Base-by-base conservation (phyloP, 1,284 basidiomycete genomes). In the Entoloma clypeatum region DNA sequence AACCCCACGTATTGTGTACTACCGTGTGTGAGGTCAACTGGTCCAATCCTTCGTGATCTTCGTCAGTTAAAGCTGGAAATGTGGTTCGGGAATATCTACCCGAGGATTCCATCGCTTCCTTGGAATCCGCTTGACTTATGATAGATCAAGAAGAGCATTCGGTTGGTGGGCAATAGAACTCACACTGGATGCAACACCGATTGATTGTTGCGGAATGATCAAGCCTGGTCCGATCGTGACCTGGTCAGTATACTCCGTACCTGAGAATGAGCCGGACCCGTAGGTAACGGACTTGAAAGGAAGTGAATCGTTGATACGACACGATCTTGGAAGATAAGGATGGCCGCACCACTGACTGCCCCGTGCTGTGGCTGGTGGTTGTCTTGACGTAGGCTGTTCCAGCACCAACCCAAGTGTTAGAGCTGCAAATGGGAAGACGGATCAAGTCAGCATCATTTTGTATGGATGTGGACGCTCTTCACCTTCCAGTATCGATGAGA, bases 81-180 rank as follows among this genome's bases (percentile, higher is more conserved):
- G 6, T 8, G 4, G 9, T 5, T 18, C 14, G 8, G 22, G 11
- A 40, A 21, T 14, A 14, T 41, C 36, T 55, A 69, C 71, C 78
- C 79, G 24, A 82, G 56, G 45, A 81, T 79, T 18, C 72, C 72
- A 54, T 81, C 71, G 10, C 69, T 61, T 31, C 68, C 71, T 0
- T 45, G 34, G 43, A 70, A 67, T 4, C 66, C 65, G 11, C 21
- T 21, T 1, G 64, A 58, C 63, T 61, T 21, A 28, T 10, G 16
- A 16, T 22, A 26, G 14, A 18, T 11, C 21, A 4, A 19, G 26
- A 25, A 10, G 10, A 36, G 18, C 19, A 9, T 21, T 7, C 10
- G 7, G 22, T 18, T 25, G n/a, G 21, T 10, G 26, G 9, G 6
- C 5, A n/a, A 36, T 16, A 65, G 58, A 7, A 62, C 73, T n/a